Percentiles rank a stretch among this genome's conserved stretches.
Conservation (phyloP, 371 early-diverging fungal species). For the Rhizopus stolonifer region DNA sequence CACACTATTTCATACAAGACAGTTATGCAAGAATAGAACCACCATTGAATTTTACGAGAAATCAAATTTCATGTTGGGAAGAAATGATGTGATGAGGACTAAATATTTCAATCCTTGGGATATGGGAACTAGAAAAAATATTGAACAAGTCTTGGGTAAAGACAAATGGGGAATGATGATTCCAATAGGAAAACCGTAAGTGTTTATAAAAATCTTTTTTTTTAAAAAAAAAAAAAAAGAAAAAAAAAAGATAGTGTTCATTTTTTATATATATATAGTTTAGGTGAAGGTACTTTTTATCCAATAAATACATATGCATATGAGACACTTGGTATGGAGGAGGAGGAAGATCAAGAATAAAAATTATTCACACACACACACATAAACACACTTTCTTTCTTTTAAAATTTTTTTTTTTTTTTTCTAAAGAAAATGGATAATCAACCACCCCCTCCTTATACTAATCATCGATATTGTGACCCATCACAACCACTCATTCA, state of each 20-base stretch:
- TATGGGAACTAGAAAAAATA: slow-evolving; percentile 54
- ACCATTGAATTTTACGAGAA: slow-evolving; percentile 71
- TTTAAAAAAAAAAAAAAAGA: too few relatives aligned
- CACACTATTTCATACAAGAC: slow-evolving; percentile 53
- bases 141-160: slow-evolving; percentile 57
- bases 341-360: neutral
- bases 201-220: neutral
- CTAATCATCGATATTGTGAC: neutral
- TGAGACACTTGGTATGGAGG: slow-evolving; percentile 37
- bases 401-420: too few relatives aligned
- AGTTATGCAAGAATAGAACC: slow-evolving; percentile 59
- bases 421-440: neutral
- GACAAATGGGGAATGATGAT: slow-evolving; percentile 56
- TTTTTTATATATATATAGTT: slow-evolving; percentile 15
- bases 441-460: neutral
- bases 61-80: slow-evolving; percentile 41
- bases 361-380: too few relatives aligned
- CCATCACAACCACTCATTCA: neutral
- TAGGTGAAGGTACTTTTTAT: slow-evolving; percentile 40
- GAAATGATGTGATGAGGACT: slow-evolving; percentile 41
- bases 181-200: slow-evolving; percentile 57
- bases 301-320: slow-evolving; percentile 52
- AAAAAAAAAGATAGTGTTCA: too few relatives aligned
- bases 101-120: slow-evolving; percentile 65
- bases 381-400: too few relatives aligned